Conservation (phyloP, 305 asterid genomes). For the Stenogyne calaminthoides region DNA sequence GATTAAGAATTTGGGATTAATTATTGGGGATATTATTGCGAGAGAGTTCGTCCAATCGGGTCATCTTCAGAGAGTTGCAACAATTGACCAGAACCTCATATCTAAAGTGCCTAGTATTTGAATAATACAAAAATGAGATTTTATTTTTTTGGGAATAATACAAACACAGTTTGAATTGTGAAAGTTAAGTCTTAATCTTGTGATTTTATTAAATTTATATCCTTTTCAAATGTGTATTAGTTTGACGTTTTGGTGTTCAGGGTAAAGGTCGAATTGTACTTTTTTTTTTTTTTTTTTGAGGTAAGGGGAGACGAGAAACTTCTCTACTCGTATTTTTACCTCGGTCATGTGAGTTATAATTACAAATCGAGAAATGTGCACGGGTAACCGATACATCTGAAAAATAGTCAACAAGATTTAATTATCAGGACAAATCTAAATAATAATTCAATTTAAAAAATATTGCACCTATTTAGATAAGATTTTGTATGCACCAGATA, state of each 20-base stretch:
- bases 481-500: no score
- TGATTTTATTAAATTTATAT: background rate
- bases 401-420: no score
- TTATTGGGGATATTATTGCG: background rate
- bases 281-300: no score
- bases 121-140: background rate
- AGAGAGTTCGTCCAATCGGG: background rate
- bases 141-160: background rate
- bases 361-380: no score
- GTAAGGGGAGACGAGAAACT: no score
- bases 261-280: background rate
- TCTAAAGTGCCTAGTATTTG: conserved; percentile 4
- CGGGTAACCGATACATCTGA: no score
- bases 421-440: no score
- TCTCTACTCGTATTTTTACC: no score
- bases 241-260: background rate
- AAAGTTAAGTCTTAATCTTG: conserved; percentile 15
- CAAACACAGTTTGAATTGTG: conserved; percentile 11
- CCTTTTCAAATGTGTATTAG: background rate
- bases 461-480: no score
- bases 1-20: background rate
- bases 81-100: conserved; percentile 33
- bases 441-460: no score
- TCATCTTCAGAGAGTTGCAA: conserved; percentile 32
- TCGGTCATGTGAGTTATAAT: no score